These are phyloP conservation scores for Pinus taeda DNA, from an alignment of 75 land plant species.

Conservation along the genomic window DNA sequence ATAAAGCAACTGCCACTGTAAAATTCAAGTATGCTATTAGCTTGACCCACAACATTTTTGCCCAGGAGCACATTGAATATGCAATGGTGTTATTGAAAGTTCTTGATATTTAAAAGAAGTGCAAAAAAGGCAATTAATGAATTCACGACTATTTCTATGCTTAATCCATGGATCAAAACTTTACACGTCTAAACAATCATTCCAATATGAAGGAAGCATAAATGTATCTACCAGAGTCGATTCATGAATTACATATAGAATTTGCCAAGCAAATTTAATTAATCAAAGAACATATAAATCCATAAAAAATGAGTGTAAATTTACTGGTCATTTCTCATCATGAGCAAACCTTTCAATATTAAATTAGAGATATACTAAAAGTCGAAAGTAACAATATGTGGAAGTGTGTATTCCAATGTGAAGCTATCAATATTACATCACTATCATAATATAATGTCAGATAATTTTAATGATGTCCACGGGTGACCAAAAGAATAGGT, in stretches of 20 bases:
- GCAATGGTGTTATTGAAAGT: background rate
- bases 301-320: background rate
- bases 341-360: too few species aligned
- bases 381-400: too few species aligned
- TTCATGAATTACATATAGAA: background rate
- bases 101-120: background rate
- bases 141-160: background rate
- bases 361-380: too few species aligned
- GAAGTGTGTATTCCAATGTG: too few species aligned
- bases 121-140: background rate
- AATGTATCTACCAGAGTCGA: background rate
- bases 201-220: background rate
- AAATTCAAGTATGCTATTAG: background rate
- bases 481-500: too few species aligned
- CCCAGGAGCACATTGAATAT: background rate
- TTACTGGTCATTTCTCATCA: background rate
- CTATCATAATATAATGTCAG: too few species aligned
- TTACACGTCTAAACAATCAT: background rate
- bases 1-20: background rate
- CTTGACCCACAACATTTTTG: background rate
- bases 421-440: too few species aligned
- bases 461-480: too few species aligned
- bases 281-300: background rate
- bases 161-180: background rate
- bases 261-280: background rate